A percentile compares a stretch with the other conserved stretches of the same genome.
Evolutionary conservation across 2,329 filamentous ascomycete genomes (phyloP).

Genomic region (Aspergillus transmontanensis): DNA sequence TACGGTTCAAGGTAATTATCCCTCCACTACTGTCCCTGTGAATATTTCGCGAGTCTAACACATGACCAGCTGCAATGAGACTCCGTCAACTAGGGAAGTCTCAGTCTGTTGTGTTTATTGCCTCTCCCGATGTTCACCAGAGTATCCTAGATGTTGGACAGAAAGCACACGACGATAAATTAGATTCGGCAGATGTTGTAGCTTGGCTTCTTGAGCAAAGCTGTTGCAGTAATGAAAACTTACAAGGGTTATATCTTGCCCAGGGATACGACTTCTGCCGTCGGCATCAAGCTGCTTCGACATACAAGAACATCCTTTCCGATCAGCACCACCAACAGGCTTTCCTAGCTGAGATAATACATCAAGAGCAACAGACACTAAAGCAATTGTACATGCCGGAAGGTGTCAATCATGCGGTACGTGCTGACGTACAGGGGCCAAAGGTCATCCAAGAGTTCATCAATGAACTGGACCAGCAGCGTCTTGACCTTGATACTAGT

Average conservation of each 20-base stretch:
- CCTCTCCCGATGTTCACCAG: constrained; percentile 63
- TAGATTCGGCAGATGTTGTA: constrained; percentile 57
- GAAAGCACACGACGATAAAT: constrained; percentile 25
- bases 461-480: constrained; percentile 25
- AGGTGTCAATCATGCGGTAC: not conserved
- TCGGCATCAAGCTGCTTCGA: constrained; percentile 53
- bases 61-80: constrained; percentile 62
- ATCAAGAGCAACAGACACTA: constrained; percentile 60
- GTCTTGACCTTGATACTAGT: constrained; percentile 32
- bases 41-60: not conserved
- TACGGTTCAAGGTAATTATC: constrained; percentile 57
- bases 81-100: constrained; percentile 60
- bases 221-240: constrained; percentile 60
- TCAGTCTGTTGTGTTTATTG: constrained; percentile 58
- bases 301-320: constrained; percentile 46
- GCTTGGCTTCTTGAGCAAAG: constrained; percentile 67
- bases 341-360: constrained; percentile 51
- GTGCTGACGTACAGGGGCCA: not conserved
- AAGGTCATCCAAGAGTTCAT: not conserved
- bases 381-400: constrained; percentile 59
- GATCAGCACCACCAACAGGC: constrained; percentile 35
- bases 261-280: constrained; percentile 65
- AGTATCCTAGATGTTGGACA: constrained; percentile 56
- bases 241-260: constrained; percentile 60
- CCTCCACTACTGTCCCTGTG: not conserved